Conservation (phyloP, 345 rosid species). For the Pelargonium nanum region DNA sequence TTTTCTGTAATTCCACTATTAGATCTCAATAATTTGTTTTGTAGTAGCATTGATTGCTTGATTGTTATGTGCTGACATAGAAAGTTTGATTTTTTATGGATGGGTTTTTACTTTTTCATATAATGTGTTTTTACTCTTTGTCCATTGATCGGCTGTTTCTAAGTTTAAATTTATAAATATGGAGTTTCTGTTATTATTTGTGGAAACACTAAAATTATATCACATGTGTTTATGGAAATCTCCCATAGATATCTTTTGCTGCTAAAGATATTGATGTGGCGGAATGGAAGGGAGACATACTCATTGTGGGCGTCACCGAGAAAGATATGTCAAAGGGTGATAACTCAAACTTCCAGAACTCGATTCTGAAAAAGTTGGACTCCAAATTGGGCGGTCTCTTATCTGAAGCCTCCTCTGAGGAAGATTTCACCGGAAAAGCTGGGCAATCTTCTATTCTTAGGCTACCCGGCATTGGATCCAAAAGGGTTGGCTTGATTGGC, state of each 20-base stretch:
- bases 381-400: constrained; percentile 56
- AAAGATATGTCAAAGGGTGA: constrained; percentile 56
- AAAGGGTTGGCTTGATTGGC: constrained; percentile 84
- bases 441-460: constrained; percentile 75
- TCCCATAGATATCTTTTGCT: constrained; percentile 50
- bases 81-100: too few species aligned
- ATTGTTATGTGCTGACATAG: not conserved
- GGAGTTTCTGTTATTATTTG: not conserved
- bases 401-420: constrained; percentile 65
- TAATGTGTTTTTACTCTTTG: not conserved
- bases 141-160: not conserved
- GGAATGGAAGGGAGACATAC: constrained; percentile 90
- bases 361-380: constrained; percentile 64
- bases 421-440: constrained; percentile 73
- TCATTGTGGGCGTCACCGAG: constrained; percentile 81
- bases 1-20: not conserved
- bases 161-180: not conserved
- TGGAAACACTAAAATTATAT: constrained; percentile 2
- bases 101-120: not conserved
- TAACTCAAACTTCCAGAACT: constrained; percentile 54
- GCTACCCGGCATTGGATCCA: constrained; percentile 61
- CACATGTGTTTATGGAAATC: too few species aligned
- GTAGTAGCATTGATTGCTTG: not conserved
- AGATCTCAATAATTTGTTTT: not conserved
- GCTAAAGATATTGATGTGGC: constrained; percentile 63